phyloP scores from a whole-genome alignment of 805 yeast genomes.

The Candida railenensis region DNA sequence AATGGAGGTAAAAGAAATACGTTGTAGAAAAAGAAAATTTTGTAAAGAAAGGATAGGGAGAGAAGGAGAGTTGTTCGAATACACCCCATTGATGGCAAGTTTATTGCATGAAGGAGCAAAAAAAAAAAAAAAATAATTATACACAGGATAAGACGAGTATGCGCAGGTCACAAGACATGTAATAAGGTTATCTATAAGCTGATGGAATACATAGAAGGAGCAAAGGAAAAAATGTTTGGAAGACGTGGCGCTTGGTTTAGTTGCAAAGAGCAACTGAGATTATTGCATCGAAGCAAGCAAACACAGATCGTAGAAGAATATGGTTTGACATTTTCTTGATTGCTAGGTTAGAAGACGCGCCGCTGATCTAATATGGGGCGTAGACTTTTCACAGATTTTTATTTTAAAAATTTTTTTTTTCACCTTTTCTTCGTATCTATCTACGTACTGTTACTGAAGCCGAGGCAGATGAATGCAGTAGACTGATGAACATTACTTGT shows the following conservation, averaged over 20 bases:
- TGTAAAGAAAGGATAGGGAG: constrained; percentile 1
- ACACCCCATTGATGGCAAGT: constrained; percentile 2
- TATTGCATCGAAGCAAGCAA: neutral
- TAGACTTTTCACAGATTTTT: neutral
- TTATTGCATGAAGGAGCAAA: neutral
- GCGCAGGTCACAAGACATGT: constrained; percentile 4
- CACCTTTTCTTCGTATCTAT: neutral
- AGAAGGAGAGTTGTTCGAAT: neutral
- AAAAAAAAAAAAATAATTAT: neutral
- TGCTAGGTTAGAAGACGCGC: too few species aligned
- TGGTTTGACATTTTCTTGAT: too few species aligned
- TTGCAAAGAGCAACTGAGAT: neutral
- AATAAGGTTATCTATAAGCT: neutral
- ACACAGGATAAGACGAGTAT: neutral
- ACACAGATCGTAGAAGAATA: too few species aligned
- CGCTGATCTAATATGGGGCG: neutral
- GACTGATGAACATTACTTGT: neutral
- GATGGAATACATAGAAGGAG: neutral
- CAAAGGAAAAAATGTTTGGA: neutral
- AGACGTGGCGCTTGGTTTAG: neutral
- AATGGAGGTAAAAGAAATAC: neutral
- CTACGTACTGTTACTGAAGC: neutral
- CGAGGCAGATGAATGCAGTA: neutral
- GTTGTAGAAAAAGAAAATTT: neutral
- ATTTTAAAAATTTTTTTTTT: too few species aligned